Percentiles rank a stretch among this genome's conserved stretches.
phyloP scores from a whole-genome alignment of 768 basidiomycete genomes.

The Rossbeevera mucosa region DNA sequence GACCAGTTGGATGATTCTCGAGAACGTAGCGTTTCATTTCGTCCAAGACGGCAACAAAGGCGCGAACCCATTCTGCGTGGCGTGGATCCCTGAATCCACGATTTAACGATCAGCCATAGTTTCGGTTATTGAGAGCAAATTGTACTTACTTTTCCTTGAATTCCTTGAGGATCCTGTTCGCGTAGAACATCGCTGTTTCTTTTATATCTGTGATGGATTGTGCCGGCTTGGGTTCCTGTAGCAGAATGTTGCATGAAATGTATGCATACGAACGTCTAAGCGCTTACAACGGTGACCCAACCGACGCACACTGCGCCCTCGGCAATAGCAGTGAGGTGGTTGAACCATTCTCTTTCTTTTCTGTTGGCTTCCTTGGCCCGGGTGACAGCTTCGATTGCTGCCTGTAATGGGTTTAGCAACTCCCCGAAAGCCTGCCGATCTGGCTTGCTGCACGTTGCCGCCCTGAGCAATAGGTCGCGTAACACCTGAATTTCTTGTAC shows the following conservation, averaged over 20 bases:
- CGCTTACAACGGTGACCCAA: slow-evolving; percentile 81
- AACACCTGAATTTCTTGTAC: slow-evolving; percentile 64
- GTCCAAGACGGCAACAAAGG: slow-evolving; percentile 67
- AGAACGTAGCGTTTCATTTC: slow-evolving; percentile 77
- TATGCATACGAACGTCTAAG: not conserved
- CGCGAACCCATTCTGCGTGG: slow-evolving; percentile 85
- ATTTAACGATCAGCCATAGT: slow-evolving; percentile 4
- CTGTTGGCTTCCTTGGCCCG: slow-evolving; percentile 78
- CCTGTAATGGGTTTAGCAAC: slow-evolving; percentile 64
- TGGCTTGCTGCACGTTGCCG: slow-evolving; percentile 77
- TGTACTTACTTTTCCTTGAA: slow-evolving; percentile 81
- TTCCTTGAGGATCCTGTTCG: slow-evolving; percentile 85
- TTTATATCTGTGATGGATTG: slow-evolving; percentile 78
- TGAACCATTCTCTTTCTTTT: slow-evolving; percentile 76
- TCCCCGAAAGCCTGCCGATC: slow-evolving; percentile 51
- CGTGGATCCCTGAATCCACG: slow-evolving; percentile 63
- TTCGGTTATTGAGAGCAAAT: not conserved
- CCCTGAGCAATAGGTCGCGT: slow-evolving; percentile 61
- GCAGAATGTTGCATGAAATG: not conserved
- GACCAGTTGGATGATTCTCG: slow-evolving; percentile 81
- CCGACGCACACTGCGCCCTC: slow-evolving; percentile 79
- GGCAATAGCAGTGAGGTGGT: slow-evolving; percentile 74
- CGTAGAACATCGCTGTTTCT: slow-evolving; percentile 84
- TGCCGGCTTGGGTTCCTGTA: slow-evolving; percentile 70
- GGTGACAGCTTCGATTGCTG: slow-evolving; percentile 69